Conservation (phyloP, 495 filamentous ascomycete species). For the Diplogelasinospora grovesii region DNA sequence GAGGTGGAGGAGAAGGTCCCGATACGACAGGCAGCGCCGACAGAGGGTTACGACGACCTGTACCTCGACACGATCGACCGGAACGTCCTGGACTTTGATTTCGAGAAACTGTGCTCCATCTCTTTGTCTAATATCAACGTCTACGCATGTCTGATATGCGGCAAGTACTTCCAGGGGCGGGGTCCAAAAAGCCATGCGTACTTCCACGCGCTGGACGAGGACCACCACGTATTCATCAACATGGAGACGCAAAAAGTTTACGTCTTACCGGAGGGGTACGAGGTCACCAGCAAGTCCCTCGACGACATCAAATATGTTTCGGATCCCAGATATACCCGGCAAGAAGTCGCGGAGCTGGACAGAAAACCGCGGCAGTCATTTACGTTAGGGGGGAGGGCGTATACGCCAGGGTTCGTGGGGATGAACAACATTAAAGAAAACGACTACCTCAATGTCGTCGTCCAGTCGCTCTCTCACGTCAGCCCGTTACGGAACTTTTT, state of each 20-base stretch:
- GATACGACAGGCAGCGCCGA: conserved; percentile 64
- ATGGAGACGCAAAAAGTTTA: conserved; percentile 93
- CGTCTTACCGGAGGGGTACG: conserved; percentile 94
- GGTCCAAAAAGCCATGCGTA: conserved; percentile 94
- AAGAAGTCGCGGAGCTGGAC: conserved; percentile 74
- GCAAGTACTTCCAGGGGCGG: conserved; percentile 94
- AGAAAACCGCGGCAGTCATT: conserved; percentile 65
- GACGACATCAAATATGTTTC: conserved; percentile 99
- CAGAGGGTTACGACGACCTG: conserved; percentile 87
- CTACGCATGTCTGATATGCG: conserved; percentile 95
- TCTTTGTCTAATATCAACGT: conserved; percentile 97
- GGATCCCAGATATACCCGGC: conserved; percentile 76
- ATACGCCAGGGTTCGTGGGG: conserved; percentile 90
- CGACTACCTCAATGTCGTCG: conserved; percentile 94
- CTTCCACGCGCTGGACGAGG: conserved; percentile 91
- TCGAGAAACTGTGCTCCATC: conserved; percentile 95
- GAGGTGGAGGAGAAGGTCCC: conserved; percentile 44
- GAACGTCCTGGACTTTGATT: conserved; percentile 85
- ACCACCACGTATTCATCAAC: conserved; percentile 96
- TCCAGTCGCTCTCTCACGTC: conserved; percentile 91
- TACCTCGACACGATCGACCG: conserved; percentile 98
- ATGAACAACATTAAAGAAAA: conserved; percentile 99
- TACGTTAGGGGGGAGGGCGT: conserved; percentile 75
- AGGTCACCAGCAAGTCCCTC: conserved; percentile 89
- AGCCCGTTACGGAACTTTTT: conserved; percentile 86